phyloP scores from a whole-genome alignment of 2,329 filamentous ascomycete species.

The Penicillium sp. region DNA sequence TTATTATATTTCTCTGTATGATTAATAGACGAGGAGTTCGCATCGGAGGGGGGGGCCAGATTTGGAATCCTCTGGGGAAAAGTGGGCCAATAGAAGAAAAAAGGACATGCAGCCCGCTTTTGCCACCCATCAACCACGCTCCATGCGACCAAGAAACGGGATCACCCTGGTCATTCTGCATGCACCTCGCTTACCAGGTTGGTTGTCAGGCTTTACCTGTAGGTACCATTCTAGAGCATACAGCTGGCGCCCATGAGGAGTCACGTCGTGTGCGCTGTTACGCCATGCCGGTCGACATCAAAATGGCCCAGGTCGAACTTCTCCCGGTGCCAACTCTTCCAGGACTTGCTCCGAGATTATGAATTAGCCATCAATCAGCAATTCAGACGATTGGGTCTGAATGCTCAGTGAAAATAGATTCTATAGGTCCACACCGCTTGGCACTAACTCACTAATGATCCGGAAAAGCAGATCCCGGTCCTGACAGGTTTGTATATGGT shows the following conservation, averaged over 20 bases:
- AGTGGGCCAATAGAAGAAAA: not conserved
- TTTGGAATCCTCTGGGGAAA: not conserved
- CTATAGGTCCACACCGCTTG: not conserved
- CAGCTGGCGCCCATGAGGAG: constrained; percentile 4
- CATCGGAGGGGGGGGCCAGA: not conserved
- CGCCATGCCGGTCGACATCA: constrained; percentile 10
- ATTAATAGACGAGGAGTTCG: not conserved
- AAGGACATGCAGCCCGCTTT: constrained; percentile 3
- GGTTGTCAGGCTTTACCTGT: constrained; percentile 7
- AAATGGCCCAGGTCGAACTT: constrained; percentile 7
- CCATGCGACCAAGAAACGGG: constrained; percentile 3
- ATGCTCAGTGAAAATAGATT: not conserved
- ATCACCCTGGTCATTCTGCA: constrained; percentile 12
- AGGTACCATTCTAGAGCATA: constrained; percentile 16
- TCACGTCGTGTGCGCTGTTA: constrained; percentile 10
- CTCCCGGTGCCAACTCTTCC: not conserved
- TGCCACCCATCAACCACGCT: constrained; percentile 18
- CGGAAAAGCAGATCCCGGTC: constrained; percentile 11
- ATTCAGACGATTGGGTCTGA: constrained; percentile 4
- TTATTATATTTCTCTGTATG: not conserved
- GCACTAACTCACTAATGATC: not conserved
- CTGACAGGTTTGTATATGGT: constrained; percentile 4
- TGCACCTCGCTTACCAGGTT: constrained; percentile 4
- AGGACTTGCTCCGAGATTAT: constrained; percentile 1
- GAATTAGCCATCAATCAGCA: not conserved